A percentile compares a stretch with the other conserved stretches of the same genome.
These are phyloP conservation scores for Trifolium dubium DNA, from an alignment of 306 rosid species.

Conservation along the genomic window DNA sequence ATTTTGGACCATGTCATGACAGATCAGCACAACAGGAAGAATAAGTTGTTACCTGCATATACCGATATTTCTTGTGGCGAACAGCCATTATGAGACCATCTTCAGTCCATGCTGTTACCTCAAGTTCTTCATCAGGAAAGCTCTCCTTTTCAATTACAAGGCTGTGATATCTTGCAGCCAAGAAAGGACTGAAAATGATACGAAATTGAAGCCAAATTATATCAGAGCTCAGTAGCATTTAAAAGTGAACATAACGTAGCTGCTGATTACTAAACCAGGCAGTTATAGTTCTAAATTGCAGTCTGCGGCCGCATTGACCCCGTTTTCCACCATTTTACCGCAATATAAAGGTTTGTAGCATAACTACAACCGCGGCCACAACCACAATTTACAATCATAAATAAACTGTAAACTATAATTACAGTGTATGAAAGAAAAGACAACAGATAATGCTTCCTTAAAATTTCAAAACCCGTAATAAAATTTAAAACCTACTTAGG, in stretches of 20 bases:
- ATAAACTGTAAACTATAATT: background rate
- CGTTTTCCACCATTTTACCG: background rate
- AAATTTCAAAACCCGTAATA: constrained; percentile 10
- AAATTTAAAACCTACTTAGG: constrained; percentile 59
- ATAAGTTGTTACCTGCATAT: constrained; percentile 65
- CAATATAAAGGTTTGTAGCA: too few species aligned
- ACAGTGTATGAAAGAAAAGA: background rate
- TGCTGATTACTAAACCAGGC: constrained; percentile 11
- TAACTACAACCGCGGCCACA: background rate
- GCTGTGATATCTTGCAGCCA: constrained; percentile 95
- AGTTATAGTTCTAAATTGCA: background rate
- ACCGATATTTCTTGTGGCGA: constrained; percentile 81
- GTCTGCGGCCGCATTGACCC: background rate
- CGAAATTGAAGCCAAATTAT: background rate
- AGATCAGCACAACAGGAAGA: constrained; percentile 9
- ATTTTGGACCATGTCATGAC: background rate
- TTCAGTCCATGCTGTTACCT: constrained; percentile 90
- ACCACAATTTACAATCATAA: background rate
- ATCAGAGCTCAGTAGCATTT: constrained; percentile 11
- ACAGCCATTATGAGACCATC: constrained; percentile 97
- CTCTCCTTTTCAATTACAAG: constrained; percentile 89
- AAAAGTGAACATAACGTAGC: background rate
- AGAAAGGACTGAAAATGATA: constrained; percentile 72
- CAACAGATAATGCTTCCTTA: constrained; percentile 10
- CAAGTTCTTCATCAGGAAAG: constrained; percentile 84